Percentiles rank a stretch among this genome's conserved stretches.
Conservation (phyloP, 176 grass and related monocot species). For the Oryza meridionalis region DNA sequence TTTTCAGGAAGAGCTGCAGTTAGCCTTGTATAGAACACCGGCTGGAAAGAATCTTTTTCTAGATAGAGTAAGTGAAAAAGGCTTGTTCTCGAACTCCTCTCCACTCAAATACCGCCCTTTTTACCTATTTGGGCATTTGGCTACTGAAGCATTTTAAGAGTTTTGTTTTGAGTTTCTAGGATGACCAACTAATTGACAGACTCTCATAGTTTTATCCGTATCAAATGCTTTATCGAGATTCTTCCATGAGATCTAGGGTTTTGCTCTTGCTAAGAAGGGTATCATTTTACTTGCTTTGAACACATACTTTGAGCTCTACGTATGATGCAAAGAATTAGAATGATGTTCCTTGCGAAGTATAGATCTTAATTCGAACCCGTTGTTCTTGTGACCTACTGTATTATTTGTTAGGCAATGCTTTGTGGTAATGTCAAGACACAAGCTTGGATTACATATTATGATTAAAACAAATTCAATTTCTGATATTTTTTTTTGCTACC, state of each 20-base stretch:
- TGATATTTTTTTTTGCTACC: neutral
- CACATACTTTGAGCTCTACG: neutral
- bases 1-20: conserved; percentile 51
- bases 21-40: conserved; percentile 48
- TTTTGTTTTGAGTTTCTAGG: conserved; percentile 8
- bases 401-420: neutral
- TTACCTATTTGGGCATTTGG: neutral
- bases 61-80: conserved; percentile 45
- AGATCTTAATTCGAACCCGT: neutral
- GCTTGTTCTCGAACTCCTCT: neutral
- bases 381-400: neutral
- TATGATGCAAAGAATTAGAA: neutral
- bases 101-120: neutral
- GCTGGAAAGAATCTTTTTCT: conserved; percentile 49
- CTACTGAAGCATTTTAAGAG: conserved; percentile 1
- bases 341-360: neutral
- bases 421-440: neutral
- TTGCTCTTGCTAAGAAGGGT: neutral
- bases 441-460: neutral
- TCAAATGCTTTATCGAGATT: conserved; percentile 11
- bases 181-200: conserved; percentile 3
- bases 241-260: neutral
- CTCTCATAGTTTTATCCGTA: neutral
- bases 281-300: neutral
- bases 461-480: neutral